phyloP scores from a whole-genome alignment of 2,329 filamentous ascomycete species.

The Didymella pomorum region DNA sequence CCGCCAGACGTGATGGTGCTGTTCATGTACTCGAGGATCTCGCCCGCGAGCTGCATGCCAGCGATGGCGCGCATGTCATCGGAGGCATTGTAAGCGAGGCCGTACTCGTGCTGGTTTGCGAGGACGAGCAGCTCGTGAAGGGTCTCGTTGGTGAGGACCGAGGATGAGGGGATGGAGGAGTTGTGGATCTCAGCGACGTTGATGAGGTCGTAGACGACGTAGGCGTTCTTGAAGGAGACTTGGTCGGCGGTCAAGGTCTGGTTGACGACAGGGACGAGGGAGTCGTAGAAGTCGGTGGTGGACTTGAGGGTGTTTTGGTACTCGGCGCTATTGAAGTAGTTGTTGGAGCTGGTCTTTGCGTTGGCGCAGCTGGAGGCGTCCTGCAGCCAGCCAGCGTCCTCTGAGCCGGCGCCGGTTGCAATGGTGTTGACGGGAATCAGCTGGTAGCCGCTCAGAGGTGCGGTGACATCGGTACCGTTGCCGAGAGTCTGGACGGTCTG shows the following conservation, averaged over 20 bases:
- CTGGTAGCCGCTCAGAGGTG: constrained; percentile 82
- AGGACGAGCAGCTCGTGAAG: constrained; percentile 73
- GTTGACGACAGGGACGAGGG: constrained; percentile 62
- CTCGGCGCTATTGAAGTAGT: constrained; percentile 62
- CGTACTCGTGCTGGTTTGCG: constrained; percentile 82
- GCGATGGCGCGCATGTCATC: constrained; percentile 56
- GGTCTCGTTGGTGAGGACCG: constrained; percentile 66
- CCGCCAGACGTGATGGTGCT: constrained; percentile 50
- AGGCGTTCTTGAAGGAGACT: constrained; percentile 69
- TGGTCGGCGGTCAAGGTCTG: constrained; percentile 58
- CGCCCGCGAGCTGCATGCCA: constrained; percentile 58
- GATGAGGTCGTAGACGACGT: constrained; percentile 68
- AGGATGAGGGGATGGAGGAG: constrained; percentile 63
- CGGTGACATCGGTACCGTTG: constrained; percentile 71
- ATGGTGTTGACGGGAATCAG: constrained; percentile 77
- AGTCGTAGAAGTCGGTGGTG: constrained; percentile 63
- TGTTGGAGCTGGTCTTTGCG: constrained; percentile 65
- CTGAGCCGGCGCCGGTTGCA: constrained; percentile 65
- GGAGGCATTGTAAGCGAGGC: constrained; percentile 78
- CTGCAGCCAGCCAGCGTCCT: constrained; percentile 66
- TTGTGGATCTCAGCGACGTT: constrained; percentile 71
- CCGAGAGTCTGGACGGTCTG: constrained; percentile 66
- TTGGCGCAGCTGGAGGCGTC: constrained; percentile 63
- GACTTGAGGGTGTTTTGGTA: constrained; percentile 59
- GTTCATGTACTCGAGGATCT: constrained; percentile 57